Conservation (phyloP, 1,284 basidiomycete species). For the Sanghuangporus weigelae region DNA sequence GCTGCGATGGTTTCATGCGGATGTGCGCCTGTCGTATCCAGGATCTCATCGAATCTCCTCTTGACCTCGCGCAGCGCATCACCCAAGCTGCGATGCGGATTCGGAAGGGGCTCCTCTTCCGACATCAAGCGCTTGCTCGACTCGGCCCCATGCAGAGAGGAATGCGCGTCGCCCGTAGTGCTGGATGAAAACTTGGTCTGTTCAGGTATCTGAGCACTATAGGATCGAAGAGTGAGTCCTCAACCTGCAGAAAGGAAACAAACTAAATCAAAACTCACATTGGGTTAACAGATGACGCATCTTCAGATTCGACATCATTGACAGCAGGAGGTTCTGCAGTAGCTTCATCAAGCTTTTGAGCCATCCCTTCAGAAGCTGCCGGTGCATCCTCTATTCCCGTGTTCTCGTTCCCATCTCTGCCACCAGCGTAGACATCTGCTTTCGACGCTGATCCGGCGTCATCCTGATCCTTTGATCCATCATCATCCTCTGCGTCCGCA, state of each 20-base stretch:
- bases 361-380: constrained; percentile 4
- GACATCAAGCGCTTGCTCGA: background rate
- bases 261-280: too few species aligned
- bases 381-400: constrained; percentile 11
- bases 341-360: constrained; percentile 20
- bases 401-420: constrained; percentile 7
- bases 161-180: background rate
- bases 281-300: too few species aligned
- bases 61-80: constrained; percentile 85
- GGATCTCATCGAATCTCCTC: constrained; percentile 82
- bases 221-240: too few species aligned
- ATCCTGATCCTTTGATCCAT: constrained; percentile 12
- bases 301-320: constrained; percentile 17
- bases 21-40: constrained; percentile 45
- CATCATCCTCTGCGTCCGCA: background rate
- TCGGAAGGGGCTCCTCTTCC: constrained; percentile 24
- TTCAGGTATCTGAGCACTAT: too few species aligned
- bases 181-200: too few species aligned
- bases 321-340: constrained; percentile 21
- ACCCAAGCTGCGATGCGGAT: constrained; percentile 79
- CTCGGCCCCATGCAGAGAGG: background rate
- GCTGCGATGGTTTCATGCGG: constrained; percentile 28
- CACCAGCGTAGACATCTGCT: constrained; percentile 2
- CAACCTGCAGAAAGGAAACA: too few species aligned
- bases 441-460: constrained; percentile 20